Conservation (phyloP, 208 protist species). For the Naegleria fowleri region DNA sequence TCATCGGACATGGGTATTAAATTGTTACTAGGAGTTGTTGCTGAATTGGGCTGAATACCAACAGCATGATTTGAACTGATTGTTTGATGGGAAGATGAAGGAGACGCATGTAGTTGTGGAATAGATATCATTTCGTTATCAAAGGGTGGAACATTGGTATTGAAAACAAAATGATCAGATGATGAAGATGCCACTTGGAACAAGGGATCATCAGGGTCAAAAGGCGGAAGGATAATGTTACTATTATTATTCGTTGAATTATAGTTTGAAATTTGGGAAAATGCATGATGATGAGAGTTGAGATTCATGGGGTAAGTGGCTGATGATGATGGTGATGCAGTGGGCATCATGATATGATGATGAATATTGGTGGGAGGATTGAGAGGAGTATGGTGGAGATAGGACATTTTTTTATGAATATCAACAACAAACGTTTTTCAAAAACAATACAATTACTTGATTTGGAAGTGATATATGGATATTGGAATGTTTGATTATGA, state of each 20-base stretch:
- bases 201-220: background rate
- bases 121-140: background rate
- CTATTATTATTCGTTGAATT: background rate
- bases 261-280: too few relatives aligned
- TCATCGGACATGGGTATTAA: too few relatives aligned
- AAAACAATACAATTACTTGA: too few relatives aligned
- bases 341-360: too few relatives aligned
- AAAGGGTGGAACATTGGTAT: background rate
- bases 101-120: background rate
- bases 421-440: background rate
- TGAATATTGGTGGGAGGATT: too few relatives aligned
- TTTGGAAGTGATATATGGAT: too few relatives aligned
- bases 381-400: background rate
- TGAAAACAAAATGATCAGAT: background rate
- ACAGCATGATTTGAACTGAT: background rate
- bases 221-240: background rate
- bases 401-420: background rate
- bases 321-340: too few relatives aligned
- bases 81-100: background rate
- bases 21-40: background rate
- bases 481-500: too few relatives aligned
- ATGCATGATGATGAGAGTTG: too few relatives aligned
- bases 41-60: too few relatives aligned
- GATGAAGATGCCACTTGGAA: background rate
- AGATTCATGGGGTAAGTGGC: too few relatives aligned